phyloP scores from a whole-genome alignment of 768 basidiomycete genomes.

The Leccinum subtestaceum region DNA sequence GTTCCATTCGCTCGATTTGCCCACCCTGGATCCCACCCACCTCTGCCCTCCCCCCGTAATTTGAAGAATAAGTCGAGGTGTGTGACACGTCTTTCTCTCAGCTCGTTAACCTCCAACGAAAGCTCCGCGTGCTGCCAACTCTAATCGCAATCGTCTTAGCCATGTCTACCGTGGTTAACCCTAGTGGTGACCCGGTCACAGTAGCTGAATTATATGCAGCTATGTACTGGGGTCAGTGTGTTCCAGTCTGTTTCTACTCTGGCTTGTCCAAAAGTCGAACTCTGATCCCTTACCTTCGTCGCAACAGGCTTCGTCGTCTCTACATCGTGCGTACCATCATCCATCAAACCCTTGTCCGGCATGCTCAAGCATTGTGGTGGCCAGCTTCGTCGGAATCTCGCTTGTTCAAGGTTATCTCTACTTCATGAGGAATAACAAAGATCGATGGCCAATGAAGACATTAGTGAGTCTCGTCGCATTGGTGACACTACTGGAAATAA shows the following conservation, averaged over 20 bases:
- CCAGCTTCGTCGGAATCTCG: slow-evolving; percentile 20
- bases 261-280: background rate
- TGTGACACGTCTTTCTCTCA: background rate
- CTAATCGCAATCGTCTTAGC: background rate
- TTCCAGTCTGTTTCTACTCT: background rate
- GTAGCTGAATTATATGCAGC: slow-evolving; percentile 14
- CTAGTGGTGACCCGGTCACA: background rate
- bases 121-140: background rate
- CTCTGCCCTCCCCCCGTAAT: background rate
- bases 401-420: slow-evolving; percentile 22
- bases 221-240: slow-evolving; percentile 17
- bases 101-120: background rate
- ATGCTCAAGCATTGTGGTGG: background rate
- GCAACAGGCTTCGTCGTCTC: slow-evolving; percentile 15
- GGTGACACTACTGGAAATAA: background rate
- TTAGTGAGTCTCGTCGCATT: slow-evolving; percentile 7
- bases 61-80: background rate
- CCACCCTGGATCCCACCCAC: background rate
- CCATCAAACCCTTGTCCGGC: background rate
- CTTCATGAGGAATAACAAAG: slow-evolving; percentile 13
- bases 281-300: background rate
- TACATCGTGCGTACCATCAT: slow-evolving; percentile 9
- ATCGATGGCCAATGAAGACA: slow-evolving; percentile 13
- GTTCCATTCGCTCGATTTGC: background rate
- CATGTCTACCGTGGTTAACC: slow-evolving; percentile 8